Conservation (phyloP, 495 filamentous ascomycete species). For the Evernia prunastri region DNA sequence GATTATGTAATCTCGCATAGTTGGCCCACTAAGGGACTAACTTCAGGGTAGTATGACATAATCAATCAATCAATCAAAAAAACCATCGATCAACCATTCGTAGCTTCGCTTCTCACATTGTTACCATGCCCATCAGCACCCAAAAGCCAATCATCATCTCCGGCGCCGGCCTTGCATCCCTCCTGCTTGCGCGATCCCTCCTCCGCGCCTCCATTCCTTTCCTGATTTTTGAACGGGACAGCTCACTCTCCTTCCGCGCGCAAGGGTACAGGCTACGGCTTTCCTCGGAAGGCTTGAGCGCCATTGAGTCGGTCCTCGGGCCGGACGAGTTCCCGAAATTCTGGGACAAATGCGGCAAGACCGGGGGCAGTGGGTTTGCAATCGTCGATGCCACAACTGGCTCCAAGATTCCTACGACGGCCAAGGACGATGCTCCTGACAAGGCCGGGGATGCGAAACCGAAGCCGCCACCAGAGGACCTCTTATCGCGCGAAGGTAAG, state of each 20-base stretch:
- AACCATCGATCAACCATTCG: no score
- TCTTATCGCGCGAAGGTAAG: constrained; percentile 43
- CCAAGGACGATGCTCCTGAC: neutral
- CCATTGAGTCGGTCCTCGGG: constrained; percentile 34
- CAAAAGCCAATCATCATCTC: constrained; percentile 42
- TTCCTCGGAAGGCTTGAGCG: neutral
- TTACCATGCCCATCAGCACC: neutral
- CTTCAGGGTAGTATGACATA: no score
- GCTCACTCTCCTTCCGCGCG: constrained; percentile 35
- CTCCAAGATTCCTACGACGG: neutral
- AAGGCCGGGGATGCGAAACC: neutral
- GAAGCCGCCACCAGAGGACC: constrained; percentile 19
- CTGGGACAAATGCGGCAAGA: constrained; percentile 49
- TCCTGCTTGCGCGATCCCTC: constrained; percentile 53
- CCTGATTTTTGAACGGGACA: constrained; percentile 51
- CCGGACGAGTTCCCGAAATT: constrained; percentile 38
- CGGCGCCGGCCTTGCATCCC: constrained; percentile 54
- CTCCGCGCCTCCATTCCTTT: constrained; percentile 39
- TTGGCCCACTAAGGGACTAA: no score
- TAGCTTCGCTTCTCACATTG: neutral
- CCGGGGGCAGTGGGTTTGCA: constrained; percentile 41
- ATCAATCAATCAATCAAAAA: no score
- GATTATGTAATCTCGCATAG: no score
- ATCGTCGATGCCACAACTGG: constrained; percentile 43
- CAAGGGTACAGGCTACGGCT: constrained; percentile 48